phyloP scores from a whole-genome alignment of 352 stramenopile species.

The Globisporangium parvum region DNA sequence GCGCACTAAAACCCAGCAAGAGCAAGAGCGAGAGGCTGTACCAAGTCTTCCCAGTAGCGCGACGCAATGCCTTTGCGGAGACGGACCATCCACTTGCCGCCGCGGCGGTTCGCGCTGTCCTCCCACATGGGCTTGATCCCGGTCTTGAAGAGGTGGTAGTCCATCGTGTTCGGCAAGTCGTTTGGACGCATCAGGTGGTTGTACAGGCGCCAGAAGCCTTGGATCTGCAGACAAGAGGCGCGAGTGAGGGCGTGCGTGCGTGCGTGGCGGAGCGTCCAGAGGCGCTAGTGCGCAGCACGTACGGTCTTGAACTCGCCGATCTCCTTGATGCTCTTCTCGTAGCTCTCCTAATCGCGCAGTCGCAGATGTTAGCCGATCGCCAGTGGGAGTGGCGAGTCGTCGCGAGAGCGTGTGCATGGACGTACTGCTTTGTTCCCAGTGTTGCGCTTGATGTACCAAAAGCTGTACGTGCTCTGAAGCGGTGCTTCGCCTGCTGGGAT shows the following conservation, averaged over 20 bases:
- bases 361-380: not conserved
- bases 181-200: slow-evolving; percentile 90
- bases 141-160: slow-evolving; percentile 92
- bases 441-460: slow-evolving; percentile 88
- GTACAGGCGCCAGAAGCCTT: slow-evolving; percentile 93
- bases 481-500: slow-evolving; percentile 37
- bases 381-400: not conserved
- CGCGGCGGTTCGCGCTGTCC: slow-evolving; percentile 85
- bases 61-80: slow-evolving; percentile 90
- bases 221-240: slow-evolving; percentile 46
- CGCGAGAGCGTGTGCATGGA: slow-evolving; percentile 1
- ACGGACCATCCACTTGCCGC: slow-evolving; percentile 92
- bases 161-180: slow-evolving; percentile 87
- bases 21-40: slow-evolving; percentile 23
- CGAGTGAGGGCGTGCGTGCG: slow-evolving; percentile 1
- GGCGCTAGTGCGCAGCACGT: not conserved
- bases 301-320: slow-evolving; percentile 90
- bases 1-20: not conserved
- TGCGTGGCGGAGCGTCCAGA: not conserved
- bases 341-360: slow-evolving; percentile 65
- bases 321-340: slow-evolving; percentile 93
- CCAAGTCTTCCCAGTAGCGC: slow-evolving; percentile 90
- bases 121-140: slow-evolving; percentile 95
- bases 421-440: slow-evolving; percentile 72
- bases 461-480: slow-evolving; percentile 88